phyloP scores from a whole-genome alignment of 352 stramenopile species.

The Pythium aquatile region DNA sequence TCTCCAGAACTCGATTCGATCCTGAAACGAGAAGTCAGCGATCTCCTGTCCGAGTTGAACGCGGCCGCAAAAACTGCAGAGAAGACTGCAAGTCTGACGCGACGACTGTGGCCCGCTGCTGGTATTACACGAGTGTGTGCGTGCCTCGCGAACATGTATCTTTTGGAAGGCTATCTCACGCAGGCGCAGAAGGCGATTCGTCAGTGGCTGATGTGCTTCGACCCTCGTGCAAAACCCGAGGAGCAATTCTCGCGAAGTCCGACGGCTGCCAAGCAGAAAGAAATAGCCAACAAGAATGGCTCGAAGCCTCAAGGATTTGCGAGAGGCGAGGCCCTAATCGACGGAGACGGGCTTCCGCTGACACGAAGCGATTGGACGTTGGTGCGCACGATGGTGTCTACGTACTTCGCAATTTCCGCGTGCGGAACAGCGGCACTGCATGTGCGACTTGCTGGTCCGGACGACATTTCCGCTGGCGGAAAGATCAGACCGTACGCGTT shows the following conservation, averaged over 20 bases:
- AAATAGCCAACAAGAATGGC: slow-evolving; percentile 19
- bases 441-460: slow-evolving; percentile 36
- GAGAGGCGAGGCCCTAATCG: slow-evolving; percentile 65
- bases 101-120: slow-evolving; percentile 71
- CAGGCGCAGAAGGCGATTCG: slow-evolving; percentile 53
- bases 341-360: slow-evolving; percentile 75
- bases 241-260: slow-evolving; percentile 28
- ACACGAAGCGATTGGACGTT: slow-evolving; percentile 83
- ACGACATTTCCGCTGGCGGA: slow-evolving; percentile 26
- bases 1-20: slow-evolving; percentile 66
- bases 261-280: slow-evolving; percentile 27
- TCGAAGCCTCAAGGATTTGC: slow-evolving; percentile 40
- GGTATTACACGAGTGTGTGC: slow-evolving; percentile 80
- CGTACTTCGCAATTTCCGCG: slow-evolving; percentile 72
- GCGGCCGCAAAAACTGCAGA: slow-evolving; percentile 62
- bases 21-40: slow-evolving; percentile 60
- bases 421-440: slow-evolving; percentile 43
- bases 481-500: slow-evolving; percentile 45
- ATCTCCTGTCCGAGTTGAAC: slow-evolving; percentile 63
- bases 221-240: slow-evolving; percentile 57
- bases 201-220: slow-evolving; percentile 74
- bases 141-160: slow-evolving; percentile 70
- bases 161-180: slow-evolving; percentile 67
- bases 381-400: slow-evolving; percentile 73
- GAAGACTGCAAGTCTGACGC: slow-evolving; percentile 54